Percentiles rank a stretch among this genome's conserved stretches.
Evolutionary conservation across 495 filamentous ascomycete genomes (phyloP).

Genomic region (Tuber indicum): DNA sequence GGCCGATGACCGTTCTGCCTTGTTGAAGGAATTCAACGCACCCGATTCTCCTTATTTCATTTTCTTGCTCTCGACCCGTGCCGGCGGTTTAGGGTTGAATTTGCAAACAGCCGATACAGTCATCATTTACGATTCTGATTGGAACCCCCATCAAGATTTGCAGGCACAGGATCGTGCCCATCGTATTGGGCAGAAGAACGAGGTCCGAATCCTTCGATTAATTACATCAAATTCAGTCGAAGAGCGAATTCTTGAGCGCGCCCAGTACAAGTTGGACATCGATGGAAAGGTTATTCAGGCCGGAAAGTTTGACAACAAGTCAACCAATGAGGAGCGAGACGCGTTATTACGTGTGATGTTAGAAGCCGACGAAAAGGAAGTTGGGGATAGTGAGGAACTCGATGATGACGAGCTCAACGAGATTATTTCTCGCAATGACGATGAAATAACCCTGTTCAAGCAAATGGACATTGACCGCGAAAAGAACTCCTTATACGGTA

Average conservation of each 20-base stretch:
- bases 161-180: conserved; percentile 99
- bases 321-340: conserved; percentile 95
- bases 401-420: conserved; percentile 95
- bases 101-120: conserved; percentile 96
- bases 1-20: conserved; percentile 88
- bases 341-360: conserved; percentile 86
- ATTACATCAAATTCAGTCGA: conserved; percentile 97
- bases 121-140: conserved; percentile 98
- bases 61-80: conserved; percentile 97
- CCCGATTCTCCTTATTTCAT: conserved; percentile 89
- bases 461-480: conserved; percentile 69
- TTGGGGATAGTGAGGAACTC: conserved; percentile 82
- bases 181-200: conserved; percentile 99
- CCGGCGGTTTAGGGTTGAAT: conserved; percentile 94
- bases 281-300: conserved; percentile 99
- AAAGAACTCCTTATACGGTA: conserved; percentile 62
- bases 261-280: conserved; percentile 96
- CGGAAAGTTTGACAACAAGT: conserved; percentile 99
- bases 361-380: conserved; percentile 80
- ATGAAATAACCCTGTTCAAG: conserved; percentile 63
- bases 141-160: conserved; percentile 99
- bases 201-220: conserved; percentile 88
- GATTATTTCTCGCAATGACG: conserved; percentile 71
- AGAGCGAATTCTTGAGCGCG: conserved; percentile 96
- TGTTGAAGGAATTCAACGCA: conserved; percentile 82